Conservation (phyloP, 1,284 basidiomycete genomes). For the Sanghuangporus sanghuang region DNA sequence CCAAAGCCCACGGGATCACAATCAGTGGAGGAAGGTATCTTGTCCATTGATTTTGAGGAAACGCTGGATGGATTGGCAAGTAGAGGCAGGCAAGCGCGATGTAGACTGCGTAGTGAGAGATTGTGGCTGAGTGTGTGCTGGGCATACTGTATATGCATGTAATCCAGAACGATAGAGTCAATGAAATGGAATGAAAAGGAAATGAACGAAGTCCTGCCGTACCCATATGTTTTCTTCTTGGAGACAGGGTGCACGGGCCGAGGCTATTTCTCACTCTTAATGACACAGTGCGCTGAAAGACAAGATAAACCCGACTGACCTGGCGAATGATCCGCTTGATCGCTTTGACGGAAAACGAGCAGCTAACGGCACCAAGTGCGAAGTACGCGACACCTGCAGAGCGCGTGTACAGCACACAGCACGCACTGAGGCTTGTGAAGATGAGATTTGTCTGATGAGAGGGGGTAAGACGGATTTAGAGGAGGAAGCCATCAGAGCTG, state of each 20-base stretch:
- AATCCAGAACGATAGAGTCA: not conserved
- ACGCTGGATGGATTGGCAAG: constrained; percentile 46
- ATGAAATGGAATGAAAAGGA: not conserved
- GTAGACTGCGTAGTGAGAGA: constrained; percentile 69
- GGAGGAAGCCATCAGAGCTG: not conserved
- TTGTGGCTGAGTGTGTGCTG: constrained; percentile 78
- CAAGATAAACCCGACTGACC: not conserved
- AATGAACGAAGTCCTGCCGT: constrained; percentile 20
- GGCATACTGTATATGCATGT: constrained; percentile 57
- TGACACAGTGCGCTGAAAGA: not conserved
- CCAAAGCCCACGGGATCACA: constrained; percentile 47
- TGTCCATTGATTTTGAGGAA: constrained; percentile 30
- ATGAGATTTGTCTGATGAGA: constrained; percentile 24
- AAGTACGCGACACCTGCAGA: constrained; percentile 71
- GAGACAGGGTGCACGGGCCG: constrained; percentile 47
- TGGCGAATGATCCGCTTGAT: constrained; percentile 62
- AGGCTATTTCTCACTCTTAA: constrained; percentile 33
- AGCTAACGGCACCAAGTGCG: constrained; percentile 55
- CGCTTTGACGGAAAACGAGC: constrained; percentile 60
- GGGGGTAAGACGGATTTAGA: not conserved
- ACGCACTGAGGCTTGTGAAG: constrained; percentile 56
- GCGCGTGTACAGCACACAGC: constrained; percentile 57
- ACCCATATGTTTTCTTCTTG: constrained; percentile 63
- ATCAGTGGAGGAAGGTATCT: constrained; percentile 41
- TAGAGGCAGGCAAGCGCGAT: constrained; percentile 52